phyloP scores from a whole-genome alignment of 2,329 filamentous ascomycete genomes.

The Trichoderma semiorbis region DNA sequence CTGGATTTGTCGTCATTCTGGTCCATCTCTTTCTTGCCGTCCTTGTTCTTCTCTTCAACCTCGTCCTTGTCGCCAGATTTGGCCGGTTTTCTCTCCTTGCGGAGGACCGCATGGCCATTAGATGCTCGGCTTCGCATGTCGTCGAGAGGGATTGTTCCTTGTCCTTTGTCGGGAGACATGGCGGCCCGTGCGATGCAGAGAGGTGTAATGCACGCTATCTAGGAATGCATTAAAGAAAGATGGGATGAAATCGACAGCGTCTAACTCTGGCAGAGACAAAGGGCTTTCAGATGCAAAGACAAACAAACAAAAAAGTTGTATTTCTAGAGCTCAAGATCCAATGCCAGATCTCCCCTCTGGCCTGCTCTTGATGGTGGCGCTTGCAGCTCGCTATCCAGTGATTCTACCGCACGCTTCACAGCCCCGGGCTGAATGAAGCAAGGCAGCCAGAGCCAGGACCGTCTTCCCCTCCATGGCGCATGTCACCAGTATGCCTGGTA shows the following conservation, averaged over 20 bases:
- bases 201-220: background rate
- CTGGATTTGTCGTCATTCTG: background rate
- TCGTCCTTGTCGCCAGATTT: constrained; percentile 9
- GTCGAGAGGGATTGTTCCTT: constrained; percentile 19
- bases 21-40: background rate
- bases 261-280: background rate
- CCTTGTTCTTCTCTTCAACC: background rate
- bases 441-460: background rate
- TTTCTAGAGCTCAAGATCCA: background rate
- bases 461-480: background rate
- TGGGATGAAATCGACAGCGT: background rate
- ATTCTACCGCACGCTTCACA: background rate
- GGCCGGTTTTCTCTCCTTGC: constrained; percentile 17
- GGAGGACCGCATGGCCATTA: constrained; percentile 19
- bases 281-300: background rate
- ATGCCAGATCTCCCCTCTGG: background rate
- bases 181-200: background rate
- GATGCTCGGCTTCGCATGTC: constrained; percentile 20
- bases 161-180: constrained; percentile 20
- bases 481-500: background rate
- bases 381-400: background rate
- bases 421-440: constrained; percentile 15
- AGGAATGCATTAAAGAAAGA: background rate
- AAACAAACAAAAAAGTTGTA: background rate
- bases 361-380: background rate